Evolutionary conservation across 2,329 filamentous ascomycete species (phyloP).

Genomic region (Colletotrichum euphorbiae): DNA sequence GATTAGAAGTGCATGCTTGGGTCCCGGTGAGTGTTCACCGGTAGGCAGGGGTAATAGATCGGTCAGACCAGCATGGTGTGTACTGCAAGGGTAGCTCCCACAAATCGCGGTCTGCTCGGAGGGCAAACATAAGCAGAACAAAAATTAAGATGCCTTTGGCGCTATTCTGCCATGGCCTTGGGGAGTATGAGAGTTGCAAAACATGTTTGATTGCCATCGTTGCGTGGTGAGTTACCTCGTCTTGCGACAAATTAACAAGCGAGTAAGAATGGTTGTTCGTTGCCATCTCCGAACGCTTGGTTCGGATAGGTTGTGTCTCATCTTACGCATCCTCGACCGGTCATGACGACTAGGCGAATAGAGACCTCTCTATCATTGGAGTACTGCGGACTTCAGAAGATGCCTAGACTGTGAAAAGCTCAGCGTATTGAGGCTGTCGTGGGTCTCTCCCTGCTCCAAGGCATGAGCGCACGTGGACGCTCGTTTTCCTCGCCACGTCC

Average conservation of each 20-base stretch:
- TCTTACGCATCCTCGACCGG: background rate
- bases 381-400: too few species aligned
- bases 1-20: slow-evolving; percentile 4
- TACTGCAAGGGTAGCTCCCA: slow-evolving; percentile 18
- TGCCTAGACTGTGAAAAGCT: too few species aligned
- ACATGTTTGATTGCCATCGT: slow-evolving; percentile 4
- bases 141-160: background rate
- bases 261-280: slow-evolving; percentile 3
- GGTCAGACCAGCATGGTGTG: slow-evolving; percentile 30
- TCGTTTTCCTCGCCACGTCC: slow-evolving; percentile 10
- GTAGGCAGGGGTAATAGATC: slow-evolving; percentile 27
- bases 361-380: too few species aligned
- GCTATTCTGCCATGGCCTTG: background rate
- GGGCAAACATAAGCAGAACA: background rate
- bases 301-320: slow-evolving; percentile 3
- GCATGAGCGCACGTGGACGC: slow-evolving; percentile 22
- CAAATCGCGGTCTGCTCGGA: slow-evolving; percentile 12
- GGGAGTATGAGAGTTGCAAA: background rate
- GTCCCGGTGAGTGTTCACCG: slow-evolving; percentile 5
- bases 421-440: background rate
- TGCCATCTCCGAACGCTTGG: background rate
- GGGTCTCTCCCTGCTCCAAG: background rate
- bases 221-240: background rate
- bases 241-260: slow-evolving; percentile 1
- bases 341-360: too few species aligned